A percentile compares a stretch with the other conserved stretches of the same genome.
Conservation (phyloP, 768 basidiomycete genomes). For the Podaxis sp. region DNA sequence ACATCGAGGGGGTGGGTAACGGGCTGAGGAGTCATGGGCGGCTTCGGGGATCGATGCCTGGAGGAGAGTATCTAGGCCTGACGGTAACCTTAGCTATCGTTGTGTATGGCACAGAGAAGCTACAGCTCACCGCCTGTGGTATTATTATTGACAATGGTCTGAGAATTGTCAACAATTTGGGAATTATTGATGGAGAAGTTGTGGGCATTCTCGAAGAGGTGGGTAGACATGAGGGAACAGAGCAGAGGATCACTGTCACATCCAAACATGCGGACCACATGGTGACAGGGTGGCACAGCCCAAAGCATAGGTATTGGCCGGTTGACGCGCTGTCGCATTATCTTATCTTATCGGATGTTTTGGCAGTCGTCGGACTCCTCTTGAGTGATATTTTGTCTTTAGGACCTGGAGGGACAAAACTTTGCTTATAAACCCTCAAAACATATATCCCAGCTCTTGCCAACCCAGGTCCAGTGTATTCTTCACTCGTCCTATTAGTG, state of each 20-base stretch:
- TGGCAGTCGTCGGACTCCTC: too few relatives aligned
- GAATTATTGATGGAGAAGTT: not conserved
- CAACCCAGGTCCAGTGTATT: too few relatives aligned
- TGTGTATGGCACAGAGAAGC: not conserved
- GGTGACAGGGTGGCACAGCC: too few relatives aligned
- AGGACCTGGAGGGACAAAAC: too few relatives aligned
- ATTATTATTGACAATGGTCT: not conserved
- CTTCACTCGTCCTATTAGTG: too few relatives aligned
- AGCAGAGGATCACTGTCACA: too few relatives aligned
- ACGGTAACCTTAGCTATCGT: not conserved
- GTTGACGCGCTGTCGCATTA: too few relatives aligned
- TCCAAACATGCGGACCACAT: too few relatives aligned
- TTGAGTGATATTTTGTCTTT: too few relatives aligned
- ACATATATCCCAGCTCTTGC: too few relatives aligned
- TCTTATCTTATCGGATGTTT: not conserved
- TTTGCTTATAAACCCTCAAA: too few relatives aligned
- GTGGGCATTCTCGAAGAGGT: not conserved
- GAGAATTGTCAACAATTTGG: not conserved
- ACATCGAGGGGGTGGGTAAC: not conserved
- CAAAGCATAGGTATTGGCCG: too few relatives aligned
- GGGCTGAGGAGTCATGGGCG: conserved; percentile 3
- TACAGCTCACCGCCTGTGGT: not conserved
- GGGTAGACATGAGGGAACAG: not conserved
- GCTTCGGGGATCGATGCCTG: not conserved
- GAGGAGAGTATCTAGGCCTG: not conserved